Percentiles rank a stretch among this genome's conserved stretches.
Evolutionary conservation across 352 stramenopile genomes (phyloP).

Genomic region (Elongisporangium undulatum): DNA sequence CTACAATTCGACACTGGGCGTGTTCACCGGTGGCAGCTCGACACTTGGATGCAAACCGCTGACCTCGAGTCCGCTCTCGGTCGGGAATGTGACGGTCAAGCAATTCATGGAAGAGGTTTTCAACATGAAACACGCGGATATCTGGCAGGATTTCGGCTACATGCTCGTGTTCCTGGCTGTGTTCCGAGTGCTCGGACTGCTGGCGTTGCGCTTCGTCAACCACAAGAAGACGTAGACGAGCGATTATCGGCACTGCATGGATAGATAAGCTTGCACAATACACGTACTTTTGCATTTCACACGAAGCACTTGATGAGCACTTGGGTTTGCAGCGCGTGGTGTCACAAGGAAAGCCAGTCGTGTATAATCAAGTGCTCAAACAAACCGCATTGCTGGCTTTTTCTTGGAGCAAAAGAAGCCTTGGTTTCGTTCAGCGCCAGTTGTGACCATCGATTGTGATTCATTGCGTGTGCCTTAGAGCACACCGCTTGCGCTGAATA

Average conservation of each 20-base stretch:
- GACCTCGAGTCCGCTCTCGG: conserved; percentile 17
- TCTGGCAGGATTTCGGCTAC: conserved; percentile 38
- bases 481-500: too few relatives aligned
- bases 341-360: too few relatives aligned
- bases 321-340: too few relatives aligned
- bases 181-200: conserved; percentile 29
- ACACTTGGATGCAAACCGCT: conserved; percentile 34
- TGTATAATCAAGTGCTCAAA: too few relatives aligned
- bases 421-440: too few relatives aligned
- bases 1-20: conserved; percentile 3
- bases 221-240: conserved; percentile 35
- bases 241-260: background rate
- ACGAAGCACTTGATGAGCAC: too few relatives aligned
- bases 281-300: too few relatives aligned
- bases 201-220: conserved; percentile 56
- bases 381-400: too few relatives aligned
- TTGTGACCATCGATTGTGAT: too few relatives aligned
- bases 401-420: too few relatives aligned
- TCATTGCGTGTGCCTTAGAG: too few relatives aligned
- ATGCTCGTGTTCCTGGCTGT: conserved; percentile 47
- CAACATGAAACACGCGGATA: conserved; percentile 53
- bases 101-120: conserved; percentile 44
- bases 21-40: conserved; percentile 1
- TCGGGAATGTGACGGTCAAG: conserved; percentile 40
- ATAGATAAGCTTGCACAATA: too few relatives aligned